Percentiles rank a stretch among this genome's conserved stretches.
phyloP scores from a whole-genome alignment of 2,329 filamentous ascomycete species.

The Leptodontidium sp. region DNA sequence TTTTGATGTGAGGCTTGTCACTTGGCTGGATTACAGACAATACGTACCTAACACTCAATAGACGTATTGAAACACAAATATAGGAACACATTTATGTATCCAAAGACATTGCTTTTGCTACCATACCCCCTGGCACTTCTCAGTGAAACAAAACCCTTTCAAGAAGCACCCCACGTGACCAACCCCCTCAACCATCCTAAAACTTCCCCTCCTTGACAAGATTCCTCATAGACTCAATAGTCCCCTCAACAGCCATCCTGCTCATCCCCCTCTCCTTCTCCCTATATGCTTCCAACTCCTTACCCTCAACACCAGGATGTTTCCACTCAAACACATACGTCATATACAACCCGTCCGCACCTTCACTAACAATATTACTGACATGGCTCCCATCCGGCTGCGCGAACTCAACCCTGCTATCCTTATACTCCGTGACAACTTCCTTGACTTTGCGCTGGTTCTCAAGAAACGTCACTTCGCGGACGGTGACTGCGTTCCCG shows the following conservation, averaged over 20 bases:
- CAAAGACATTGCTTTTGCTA: too few species aligned
- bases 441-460: constrained; percentile 39
- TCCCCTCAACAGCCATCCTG: constrained; percentile 26
- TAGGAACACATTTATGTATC: too few species aligned
- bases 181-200: neutral
- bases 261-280: constrained; percentile 29
- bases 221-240: constrained; percentile 27
- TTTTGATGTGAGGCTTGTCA: neutral
- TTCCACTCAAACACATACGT: constrained; percentile 53
- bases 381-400: constrained; percentile 39
- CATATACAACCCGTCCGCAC: constrained; percentile 48
- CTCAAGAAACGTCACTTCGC: constrained; percentile 43
- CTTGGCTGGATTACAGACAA: neutral
- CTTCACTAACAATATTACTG: constrained; percentile 47
- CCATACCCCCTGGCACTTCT: too few species aligned
- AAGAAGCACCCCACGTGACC: neutral
- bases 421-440: constrained; percentile 37
- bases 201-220: constrained; percentile 37
- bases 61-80: too few species aligned
- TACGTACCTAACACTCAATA: neutral
- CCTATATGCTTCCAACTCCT: constrained; percentile 23
- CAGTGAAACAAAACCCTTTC: too few species aligned
- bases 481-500: constrained; percentile 37
- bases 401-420: constrained; percentile 43
- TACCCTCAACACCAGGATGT: constrained; percentile 26